These are phyloP conservation scores for Heimioporus sp. DNA, from an alignment of 768 basidiomycete species.

Conservation along the genomic window DNA sequence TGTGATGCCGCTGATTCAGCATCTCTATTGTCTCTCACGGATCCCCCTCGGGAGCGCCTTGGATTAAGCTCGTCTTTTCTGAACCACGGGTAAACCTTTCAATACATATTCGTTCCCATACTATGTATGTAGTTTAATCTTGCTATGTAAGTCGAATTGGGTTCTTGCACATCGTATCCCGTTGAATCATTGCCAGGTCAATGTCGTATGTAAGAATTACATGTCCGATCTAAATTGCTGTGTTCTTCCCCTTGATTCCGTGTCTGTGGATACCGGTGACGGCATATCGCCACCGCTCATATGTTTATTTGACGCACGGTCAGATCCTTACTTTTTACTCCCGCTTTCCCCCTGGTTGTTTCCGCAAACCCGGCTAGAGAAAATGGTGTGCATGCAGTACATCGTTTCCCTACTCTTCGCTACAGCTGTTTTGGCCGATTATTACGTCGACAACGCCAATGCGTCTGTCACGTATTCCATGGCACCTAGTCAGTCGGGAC, in stretches of 20 bases:
- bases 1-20: conserved; percentile 5
- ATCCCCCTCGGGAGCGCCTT: conserved; percentile 20
- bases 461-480: conserved; percentile 17
- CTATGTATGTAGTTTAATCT: not conserved
- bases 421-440: conserved; percentile 17
- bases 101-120: not conserved
- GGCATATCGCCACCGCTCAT: not conserved
- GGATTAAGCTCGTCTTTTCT: conserved; percentile 19
- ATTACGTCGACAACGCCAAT: conserved; percentile 23
- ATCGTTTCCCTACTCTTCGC: conserved; percentile 10
- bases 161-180: not conserved
- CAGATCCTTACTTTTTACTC: not conserved
- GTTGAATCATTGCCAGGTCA: conserved; percentile 2
- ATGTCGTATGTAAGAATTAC: not conserved
- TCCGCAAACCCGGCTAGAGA: not conserved
- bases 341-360: not conserved
- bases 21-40: not conserved
- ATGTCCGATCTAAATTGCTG: not conserved
- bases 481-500: conserved; percentile 12
- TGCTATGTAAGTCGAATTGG: not conserved
- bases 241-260: not conserved
- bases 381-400: conserved; percentile 6
- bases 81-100: not conserved
- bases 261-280: no score
- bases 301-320: not conserved